These are phyloP conservation scores for Oidiodendron maius DNA, from an alignment of 495 filamentous ascomycete genomes.

Conservation along the genomic window DNA sequence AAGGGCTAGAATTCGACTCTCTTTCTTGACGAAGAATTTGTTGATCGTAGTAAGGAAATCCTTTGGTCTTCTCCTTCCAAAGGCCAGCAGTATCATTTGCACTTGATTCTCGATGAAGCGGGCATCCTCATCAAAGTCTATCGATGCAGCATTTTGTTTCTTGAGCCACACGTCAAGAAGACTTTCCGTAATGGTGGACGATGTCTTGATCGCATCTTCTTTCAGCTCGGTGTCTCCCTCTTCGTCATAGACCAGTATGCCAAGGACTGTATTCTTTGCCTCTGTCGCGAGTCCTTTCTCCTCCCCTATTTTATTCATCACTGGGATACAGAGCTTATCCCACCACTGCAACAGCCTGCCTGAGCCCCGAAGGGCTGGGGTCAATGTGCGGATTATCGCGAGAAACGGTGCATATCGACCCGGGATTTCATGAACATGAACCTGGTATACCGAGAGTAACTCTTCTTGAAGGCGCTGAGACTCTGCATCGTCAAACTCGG, in stretches of 20 bases:
- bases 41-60: constrained; percentile 56
- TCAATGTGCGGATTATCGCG: constrained; percentile 49
- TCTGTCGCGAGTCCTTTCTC: constrained; percentile 54
- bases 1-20: constrained; percentile 50
- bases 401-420: constrained; percentile 57
- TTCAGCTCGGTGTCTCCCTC: constrained; percentile 30
- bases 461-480: constrained; percentile 62
- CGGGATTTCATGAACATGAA: constrained; percentile 43
- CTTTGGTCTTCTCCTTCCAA: constrained; percentile 61
- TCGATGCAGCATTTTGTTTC: constrained; percentile 37
- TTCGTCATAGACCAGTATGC: constrained; percentile 51
- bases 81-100: constrained; percentile 33
- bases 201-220: constrained; percentile 33
- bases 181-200: constrained; percentile 41
- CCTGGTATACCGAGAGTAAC: constrained; percentile 52
- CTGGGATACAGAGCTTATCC: constrained; percentile 53
- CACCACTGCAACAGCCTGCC: constrained; percentile 58
- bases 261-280: constrained; percentile 48
- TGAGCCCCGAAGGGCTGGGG: constrained; percentile 49
- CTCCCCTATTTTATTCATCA: constrained; percentile 48
- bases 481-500: constrained; percentile 50
- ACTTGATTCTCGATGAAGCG: constrained; percentile 50
- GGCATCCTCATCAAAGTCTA: constrained; percentile 33
- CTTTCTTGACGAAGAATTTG: constrained; percentile 50
- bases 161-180: constrained; percentile 56